phyloP scores from a whole-genome alignment of 805 yeast genomes.

The Starmera caribaea region DNA sequence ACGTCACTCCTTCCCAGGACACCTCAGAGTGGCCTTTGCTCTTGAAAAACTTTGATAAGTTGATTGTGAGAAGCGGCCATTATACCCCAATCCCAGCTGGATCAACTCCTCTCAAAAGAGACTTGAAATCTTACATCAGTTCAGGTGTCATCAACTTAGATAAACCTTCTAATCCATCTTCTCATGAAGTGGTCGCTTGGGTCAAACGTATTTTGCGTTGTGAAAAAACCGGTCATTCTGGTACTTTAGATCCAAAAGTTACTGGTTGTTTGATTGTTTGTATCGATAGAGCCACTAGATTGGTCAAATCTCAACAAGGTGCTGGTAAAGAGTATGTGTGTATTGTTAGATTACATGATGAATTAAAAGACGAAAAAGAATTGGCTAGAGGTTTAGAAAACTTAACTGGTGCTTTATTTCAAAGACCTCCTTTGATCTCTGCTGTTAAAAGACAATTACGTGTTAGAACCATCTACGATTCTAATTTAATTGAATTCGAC shows the following conservation, averaged over 20 bases:
- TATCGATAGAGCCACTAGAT: slow-evolving; percentile 95
- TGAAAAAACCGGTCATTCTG: slow-evolving; percentile 98
- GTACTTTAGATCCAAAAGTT: slow-evolving; percentile 97
- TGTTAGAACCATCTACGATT: slow-evolving; percentile 95
- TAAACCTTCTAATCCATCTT: slow-evolving; percentile 96
- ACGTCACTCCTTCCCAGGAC: slow-evolving; percentile 66
- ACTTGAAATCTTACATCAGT: slow-evolving; percentile 77
- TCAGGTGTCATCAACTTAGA: slow-evolving; percentile 96
- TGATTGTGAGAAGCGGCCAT: slow-evolving; percentile 91
- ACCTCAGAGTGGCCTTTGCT: slow-evolving; percentile 94
- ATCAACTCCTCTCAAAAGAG: slow-evolving; percentile 90
- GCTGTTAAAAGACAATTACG: slow-evolving; percentile 99
- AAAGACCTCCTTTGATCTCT: slow-evolving; percentile 97
- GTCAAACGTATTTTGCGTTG: slow-evolving; percentile 89
- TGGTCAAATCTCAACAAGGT: slow-evolving; percentile 98
- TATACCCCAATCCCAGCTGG: slow-evolving; percentile 97
- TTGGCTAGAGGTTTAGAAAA: slow-evolving; percentile 83
- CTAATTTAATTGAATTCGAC: slow-evolving; percentile 92
- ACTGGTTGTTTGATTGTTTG: slow-evolving; percentile 98
- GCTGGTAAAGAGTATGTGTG: slow-evolving; percentile 99
- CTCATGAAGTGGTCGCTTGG: slow-evolving; percentile 99
- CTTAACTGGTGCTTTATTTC: slow-evolving; percentile 97
- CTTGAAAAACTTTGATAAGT: slow-evolving; percentile 87
- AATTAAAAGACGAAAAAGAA: slow-evolving; percentile 82
- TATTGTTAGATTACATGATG: slow-evolving; percentile 91